A percentile compares a stretch with the other conserved stretches of the same genome.
Conservation (phyloP, 371 early-diverging fungal species). For the Syncephalastrum monosporum region DNA sequence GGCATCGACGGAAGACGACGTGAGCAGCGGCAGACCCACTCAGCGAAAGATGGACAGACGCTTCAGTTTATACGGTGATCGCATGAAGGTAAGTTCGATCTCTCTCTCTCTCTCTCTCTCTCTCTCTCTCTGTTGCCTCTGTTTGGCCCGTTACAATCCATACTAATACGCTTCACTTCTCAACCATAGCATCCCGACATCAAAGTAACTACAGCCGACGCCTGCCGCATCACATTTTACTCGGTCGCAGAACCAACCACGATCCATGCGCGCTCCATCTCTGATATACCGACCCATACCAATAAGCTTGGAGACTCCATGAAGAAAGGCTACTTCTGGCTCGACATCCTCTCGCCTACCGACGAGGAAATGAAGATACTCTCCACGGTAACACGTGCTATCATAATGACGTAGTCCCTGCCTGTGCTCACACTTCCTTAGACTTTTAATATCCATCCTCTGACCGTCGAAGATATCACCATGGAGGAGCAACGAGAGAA, state of each 20-base stretch:
- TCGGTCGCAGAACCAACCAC: constrained; percentile 34
- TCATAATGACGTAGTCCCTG: background rate
- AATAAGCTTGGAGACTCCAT: constrained; percentile 30
- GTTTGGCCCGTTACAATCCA: background rate
- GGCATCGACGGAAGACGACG: background rate
- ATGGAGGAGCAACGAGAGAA: constrained; percentile 92
- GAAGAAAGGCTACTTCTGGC: constrained; percentile 76
- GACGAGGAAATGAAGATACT: constrained; percentile 71
- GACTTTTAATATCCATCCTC: constrained; percentile 81
- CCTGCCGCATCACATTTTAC: constrained; percentile 38
- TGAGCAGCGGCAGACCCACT: constrained; percentile 2
- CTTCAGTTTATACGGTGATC: constrained; percentile 19
- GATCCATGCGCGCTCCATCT: constrained; percentile 33
- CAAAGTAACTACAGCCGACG: constrained; percentile 20
- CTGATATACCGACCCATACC: constrained; percentile 34
- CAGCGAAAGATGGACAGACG: constrained; percentile 6
- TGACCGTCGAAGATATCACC: constrained; percentile 90
- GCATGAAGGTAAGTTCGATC: constrained; percentile 4
- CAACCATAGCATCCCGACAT: constrained; percentile 16
- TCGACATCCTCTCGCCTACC: constrained; percentile 77
- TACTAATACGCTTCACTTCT: background rate
- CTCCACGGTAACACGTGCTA: constrained; percentile 32
- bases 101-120: too few relatives aligned
- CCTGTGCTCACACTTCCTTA: constrained; percentile 6
- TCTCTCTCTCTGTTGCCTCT: too few relatives aligned